A percentile compares a stretch with the other conserved stretches of the same genome.
Evolutionary conservation across 163 green algal species (phyloP).

Genomic region (Prototheca cutis): DNA sequence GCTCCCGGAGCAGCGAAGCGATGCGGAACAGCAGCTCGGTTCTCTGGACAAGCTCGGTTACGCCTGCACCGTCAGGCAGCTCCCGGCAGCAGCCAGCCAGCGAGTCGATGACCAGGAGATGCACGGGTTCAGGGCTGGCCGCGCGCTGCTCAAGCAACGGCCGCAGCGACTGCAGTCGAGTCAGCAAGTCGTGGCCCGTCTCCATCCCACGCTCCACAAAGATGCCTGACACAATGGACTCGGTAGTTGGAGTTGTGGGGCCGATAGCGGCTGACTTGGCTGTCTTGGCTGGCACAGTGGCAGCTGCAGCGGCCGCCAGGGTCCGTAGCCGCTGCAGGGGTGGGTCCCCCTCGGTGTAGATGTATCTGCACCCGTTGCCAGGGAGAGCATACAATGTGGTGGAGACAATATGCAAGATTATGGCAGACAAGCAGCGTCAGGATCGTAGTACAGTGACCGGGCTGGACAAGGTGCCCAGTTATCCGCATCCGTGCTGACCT

Average conservation of each 20-base stretch:
- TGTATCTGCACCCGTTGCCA: conserved; percentile 38
- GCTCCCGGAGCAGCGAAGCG: conserved; percentile 25
- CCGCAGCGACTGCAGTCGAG: conserved; percentile 18
- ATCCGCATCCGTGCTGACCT: no score
- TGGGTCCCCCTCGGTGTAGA: conserved; percentile 65
- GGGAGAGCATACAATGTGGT: no score
- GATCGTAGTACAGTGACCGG: no score
- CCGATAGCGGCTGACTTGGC: background rate
- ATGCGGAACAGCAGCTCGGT: conserved; percentile 43
- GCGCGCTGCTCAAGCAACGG: conserved; percentile 13
- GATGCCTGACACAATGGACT: conserved; percentile 16
- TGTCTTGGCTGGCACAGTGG: background rate
- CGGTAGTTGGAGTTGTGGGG: background rate
- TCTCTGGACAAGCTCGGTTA: conserved; percentile 10
- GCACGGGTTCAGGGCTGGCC: conserved; percentile 17
- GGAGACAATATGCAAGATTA: no score
- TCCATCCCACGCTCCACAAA: conserved; percentile 32
- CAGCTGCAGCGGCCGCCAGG: conserved; percentile 9
- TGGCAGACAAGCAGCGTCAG: no score
- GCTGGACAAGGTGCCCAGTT: no score
- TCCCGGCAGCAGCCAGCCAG: conserved; percentile 59
- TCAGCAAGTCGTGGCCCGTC: conserved; percentile 25
- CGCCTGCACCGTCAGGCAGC: conserved; percentile 16
- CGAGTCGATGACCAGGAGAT: conserved; percentile 67
- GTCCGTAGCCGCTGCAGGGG: conserved; percentile 37